Evolutionary conservation across 345 rosid genomes (phyloP).

Genomic region (Sapria himalayana): DNA sequence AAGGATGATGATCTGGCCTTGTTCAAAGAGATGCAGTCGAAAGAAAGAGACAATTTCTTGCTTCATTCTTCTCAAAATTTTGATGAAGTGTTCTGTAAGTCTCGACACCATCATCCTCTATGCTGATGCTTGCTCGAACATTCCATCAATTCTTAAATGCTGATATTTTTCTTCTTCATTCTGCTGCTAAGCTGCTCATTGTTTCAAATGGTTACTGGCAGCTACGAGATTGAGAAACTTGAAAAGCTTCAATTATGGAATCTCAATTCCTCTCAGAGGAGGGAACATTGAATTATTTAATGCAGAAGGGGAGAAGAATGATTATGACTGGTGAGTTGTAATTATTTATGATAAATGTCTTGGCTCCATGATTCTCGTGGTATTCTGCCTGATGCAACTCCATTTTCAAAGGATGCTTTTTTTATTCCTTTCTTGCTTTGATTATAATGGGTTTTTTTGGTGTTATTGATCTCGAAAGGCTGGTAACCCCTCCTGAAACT

Average conservation of each 20-base stretch:
- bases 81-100: conserved; percentile 76
- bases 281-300: conserved; percentile 69
- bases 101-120: conserved; percentile 9
- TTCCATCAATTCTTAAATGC: neutral
- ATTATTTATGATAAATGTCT: conserved; percentile 9
- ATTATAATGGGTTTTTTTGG: conserved; percentile 12
- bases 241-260: conserved; percentile 48
- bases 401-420: too few species aligned
- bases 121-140: conserved; percentile 5
- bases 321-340: conserved; percentile 73
- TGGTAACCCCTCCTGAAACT: conserved; percentile 92
- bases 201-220: conserved; percentile 15
- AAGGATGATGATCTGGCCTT: conserved; percentile 78
- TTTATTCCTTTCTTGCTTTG: conserved; percentile 10
- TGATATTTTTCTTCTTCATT: conserved; percentile 4
- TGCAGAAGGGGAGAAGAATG: conserved; percentile 82
- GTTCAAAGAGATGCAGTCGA: conserved; percentile 74
- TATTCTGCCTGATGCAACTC: too few species aligned
- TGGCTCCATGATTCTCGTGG: too few species aligned
- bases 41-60: conserved; percentile 69
- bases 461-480: conserved; percentile 38
- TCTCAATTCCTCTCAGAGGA: conserved; percentile 63
- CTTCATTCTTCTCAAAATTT: conserved; percentile 59
- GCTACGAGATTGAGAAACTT: conserved; percentile 69
- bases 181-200: conserved; percentile 9